Evolutionary conservation across 768 basidiomycete genomes (phyloP).

Genomic region (Hygrophorus russula): DNA sequence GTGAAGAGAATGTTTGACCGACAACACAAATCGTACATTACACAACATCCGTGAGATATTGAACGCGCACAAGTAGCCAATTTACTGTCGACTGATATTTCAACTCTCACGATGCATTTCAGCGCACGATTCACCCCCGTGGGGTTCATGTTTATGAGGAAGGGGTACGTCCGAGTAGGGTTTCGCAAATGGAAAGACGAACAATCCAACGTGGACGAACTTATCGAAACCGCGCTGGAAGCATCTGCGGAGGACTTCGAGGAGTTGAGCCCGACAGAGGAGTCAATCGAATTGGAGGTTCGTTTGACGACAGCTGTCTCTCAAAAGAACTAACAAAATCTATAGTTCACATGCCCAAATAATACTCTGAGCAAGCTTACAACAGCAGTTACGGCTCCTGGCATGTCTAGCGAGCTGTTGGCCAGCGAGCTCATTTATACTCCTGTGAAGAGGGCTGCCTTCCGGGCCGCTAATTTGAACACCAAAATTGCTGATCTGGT

Average conservation of each 20-base stretch:
- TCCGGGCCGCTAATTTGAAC: conserved; percentile 25
- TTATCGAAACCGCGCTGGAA: conserved; percentile 30
- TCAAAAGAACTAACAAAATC: conserved; percentile 1
- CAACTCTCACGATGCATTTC: conserved; percentile 1
- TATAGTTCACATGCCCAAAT: conserved; percentile 35
- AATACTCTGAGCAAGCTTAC: conserved; percentile 27
- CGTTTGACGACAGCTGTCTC: conserved; percentile 14
- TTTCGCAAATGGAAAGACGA: conserved; percentile 22
- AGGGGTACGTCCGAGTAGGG: conserved; percentile 39
- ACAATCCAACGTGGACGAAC: conserved; percentile 16
- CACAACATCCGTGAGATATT: conserved; percentile 45
- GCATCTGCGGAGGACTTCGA: conserved; percentile 37
- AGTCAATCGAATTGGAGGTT: conserved; percentile 1
- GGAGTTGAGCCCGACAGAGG: conserved; percentile 18
- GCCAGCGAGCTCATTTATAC: conserved; percentile 43
- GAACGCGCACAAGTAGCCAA: conserved; percentile 33
- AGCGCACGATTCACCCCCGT: conserved; percentile 57
- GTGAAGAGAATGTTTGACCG: conserved; percentile 46
- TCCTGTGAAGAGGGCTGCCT: conserved; percentile 30
- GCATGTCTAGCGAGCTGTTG: conserved; percentile 20
- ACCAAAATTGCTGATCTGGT: conserved; percentile 32
- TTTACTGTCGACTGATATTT: neutral
- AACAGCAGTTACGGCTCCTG: conserved; percentile 17
- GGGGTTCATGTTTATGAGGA: conserved; percentile 50
- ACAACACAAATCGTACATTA: conserved; percentile 53